Evolutionary conservation across 768 basidiomycete species (phyloP).

Genomic region (Lyophyllum shimeji): DNA sequence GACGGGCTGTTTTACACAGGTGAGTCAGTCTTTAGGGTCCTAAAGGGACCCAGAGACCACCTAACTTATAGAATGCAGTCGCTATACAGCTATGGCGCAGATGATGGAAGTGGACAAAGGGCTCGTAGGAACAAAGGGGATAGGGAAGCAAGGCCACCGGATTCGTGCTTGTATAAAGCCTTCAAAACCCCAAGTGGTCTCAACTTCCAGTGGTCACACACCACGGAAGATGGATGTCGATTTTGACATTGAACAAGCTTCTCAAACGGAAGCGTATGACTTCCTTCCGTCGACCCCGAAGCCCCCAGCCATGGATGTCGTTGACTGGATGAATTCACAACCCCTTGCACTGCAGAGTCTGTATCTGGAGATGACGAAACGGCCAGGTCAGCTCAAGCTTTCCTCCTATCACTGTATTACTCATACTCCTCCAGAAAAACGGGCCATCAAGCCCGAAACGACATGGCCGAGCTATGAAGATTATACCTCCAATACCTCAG

Average conservation of each 20-base stretch:
- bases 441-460: not conserved
- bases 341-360: conserved; percentile 11
- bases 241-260: conserved; percentile 5
- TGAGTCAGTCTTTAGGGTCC: not conserved
- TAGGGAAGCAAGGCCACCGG: conserved; percentile 8
- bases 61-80: not conserved
- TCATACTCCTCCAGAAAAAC: conserved; percentile 4
- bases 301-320: conserved; percentile 4
- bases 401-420: not conserved
- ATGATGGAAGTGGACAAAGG: conserved; percentile 4
- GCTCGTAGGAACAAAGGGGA: conserved; percentile 2
- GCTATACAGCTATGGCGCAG: not conserved
- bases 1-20: not conserved
- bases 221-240: conserved; percentile 12
- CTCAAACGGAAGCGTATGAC: conserved; percentile 3
- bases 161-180: conserved; percentile 3
- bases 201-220: not conserved
- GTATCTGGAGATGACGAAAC: conserved; percentile 4
- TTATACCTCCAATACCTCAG: not conserved
- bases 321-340: conserved; percentile 15
- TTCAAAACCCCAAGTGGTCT: conserved; percentile 8
- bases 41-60: not conserved
- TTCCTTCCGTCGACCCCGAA: conserved; percentile 5
- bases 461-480: not conserved
- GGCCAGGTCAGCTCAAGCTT: conserved; percentile 2